Base-by-base conservation (phyloP, 768 basidiomycete genomes). In the Leccinum broughii region DNA sequence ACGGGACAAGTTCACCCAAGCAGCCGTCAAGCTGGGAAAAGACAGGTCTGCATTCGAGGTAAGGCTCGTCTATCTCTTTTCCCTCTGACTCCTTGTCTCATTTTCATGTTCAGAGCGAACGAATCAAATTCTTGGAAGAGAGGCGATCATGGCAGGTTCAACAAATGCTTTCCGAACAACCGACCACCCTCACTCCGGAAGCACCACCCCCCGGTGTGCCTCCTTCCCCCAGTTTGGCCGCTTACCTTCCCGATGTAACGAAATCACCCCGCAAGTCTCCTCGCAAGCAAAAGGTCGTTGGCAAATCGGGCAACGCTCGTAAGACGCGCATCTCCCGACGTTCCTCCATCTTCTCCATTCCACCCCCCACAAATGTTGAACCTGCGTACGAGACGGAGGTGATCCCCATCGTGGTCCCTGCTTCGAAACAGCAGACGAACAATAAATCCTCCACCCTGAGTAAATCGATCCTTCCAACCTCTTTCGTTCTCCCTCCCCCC, bases 401-500 rank as follows among this genome's bases (percentile, higher is more conserved):
- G 24, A 81, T 83, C 35, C 68, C 73, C 51, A 61, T 71, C 30
- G 60, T 63, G 39, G 57, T 65, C 24, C 68, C 76, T 17, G 67
- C 62, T 50, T 71, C 74, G 57, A 74, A 71, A 61, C 75, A 69
- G 50, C 54, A 39, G 41, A 35, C 55, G 11, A 63, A 60, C 24
- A 52, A 62, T 61, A 71, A 69, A 53, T 51, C 59, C 24, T 30
- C 57, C 28, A 67, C 66, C 9, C 61, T 79, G 26, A 66, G 79
- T 32, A 71, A 78, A 51, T 81, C 85, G 2, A 77, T 88, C 34
- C 79, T 90, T 24, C 83, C 89, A 3, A 86, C 83, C 10, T 82
- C 88, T 14, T 93, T 93, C 62, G 85, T 89, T 1, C 81, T 93
- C 4, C 91, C 91, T 14, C 90, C 90, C 2, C 90, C 87, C 2